Base-by-base conservation (phyloP, 2,329 filamentous ascomycete genomes). In the Gremmenia infestans region DNA sequence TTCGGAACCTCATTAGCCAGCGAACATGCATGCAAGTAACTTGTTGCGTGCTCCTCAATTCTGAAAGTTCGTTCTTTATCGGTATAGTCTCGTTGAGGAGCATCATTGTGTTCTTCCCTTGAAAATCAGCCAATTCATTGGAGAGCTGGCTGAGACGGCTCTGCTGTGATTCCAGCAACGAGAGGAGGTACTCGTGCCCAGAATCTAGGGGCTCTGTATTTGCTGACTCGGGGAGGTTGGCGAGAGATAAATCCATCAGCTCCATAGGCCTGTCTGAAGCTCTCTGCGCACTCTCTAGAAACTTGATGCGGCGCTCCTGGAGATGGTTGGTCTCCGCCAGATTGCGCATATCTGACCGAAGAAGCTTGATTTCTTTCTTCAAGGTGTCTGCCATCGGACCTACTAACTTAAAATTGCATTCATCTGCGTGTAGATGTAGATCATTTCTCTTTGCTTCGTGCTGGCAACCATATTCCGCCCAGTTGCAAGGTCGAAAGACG, bases 11-110 rank as follows among this genome's bases (percentile, higher is more conserved):
- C 63, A 71, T 63, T 35, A 71, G 54, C 69, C 69, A 71, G 12
- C 68, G 61, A 17, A 71, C 66, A 61, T 71, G 69, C 67, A 70
- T 71, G 23, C 65, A 64, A 5, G 67, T 63, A 32, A 69, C 66
- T 23, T 69, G 66, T 53, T 69, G 66, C 22, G 63, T 65, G 42
- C 66, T 70, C 39, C 67, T 60, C 17, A 71, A 55, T 66, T 86
- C 82, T 4, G 78, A 77, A n/a, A 86, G 76, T 68, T 85, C 81
- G 56, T 86, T 81, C 55, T 82, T 81, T 58, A 86, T 78, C 7
- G 79, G 81, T 64, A 83, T 76, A 5, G 81, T 79, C 67, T 85
- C 81, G 62, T 83, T 85, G 65, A 85, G 75, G 8, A 83, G 75
- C 75, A 81, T 79, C 70, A 83, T 79, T 35, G 78, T 81, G 65